phyloP scores from a whole-genome alignment of 2,329 filamentous ascomycete species.

The Polytolypa hystricis region DNA sequence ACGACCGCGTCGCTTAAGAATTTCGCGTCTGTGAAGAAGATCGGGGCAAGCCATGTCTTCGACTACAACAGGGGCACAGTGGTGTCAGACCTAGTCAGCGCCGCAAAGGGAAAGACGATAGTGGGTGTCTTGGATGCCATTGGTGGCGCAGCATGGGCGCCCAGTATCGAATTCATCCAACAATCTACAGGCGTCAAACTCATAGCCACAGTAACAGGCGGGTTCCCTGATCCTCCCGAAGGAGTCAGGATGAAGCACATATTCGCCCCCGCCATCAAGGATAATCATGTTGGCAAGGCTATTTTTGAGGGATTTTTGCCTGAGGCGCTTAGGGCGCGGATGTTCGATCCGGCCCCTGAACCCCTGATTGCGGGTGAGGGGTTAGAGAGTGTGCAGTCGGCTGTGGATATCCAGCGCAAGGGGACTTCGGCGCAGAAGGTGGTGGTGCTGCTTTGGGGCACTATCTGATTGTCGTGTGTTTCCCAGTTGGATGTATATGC shows the following conservation, averaged over 20 bases:
- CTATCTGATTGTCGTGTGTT: too few relatives aligned
- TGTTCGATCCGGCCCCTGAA: background rate
- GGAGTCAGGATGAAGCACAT: background rate
- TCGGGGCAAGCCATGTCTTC: slow-evolving; percentile 36
- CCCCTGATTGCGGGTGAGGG: background rate
- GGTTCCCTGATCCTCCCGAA: background rate
- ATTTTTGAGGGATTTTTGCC: background rate
- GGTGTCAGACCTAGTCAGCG: slow-evolving; percentile 20
- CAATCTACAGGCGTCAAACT: background rate
- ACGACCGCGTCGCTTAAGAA: slow-evolving; percentile 32
- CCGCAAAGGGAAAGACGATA: background rate
- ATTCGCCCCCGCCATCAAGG: background rate
- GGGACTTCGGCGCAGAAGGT: background rate
- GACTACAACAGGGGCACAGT: slow-evolving; percentile 32
- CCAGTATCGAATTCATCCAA: background rate
- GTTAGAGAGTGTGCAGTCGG: background rate
- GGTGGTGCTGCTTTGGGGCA: background rate
- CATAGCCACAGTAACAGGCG: background rate
- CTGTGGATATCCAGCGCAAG: background rate
- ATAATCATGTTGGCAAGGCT: background rate
- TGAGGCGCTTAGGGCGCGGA: background rate
- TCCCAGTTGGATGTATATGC: too few relatives aligned
- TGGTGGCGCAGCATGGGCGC: too few relatives aligned
- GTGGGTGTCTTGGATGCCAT: background rate
- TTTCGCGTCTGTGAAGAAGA: slow-evolving; percentile 31